Conservation (phyloP, 1,139 yeast species). For the Candida tetrigidarum region DNA sequence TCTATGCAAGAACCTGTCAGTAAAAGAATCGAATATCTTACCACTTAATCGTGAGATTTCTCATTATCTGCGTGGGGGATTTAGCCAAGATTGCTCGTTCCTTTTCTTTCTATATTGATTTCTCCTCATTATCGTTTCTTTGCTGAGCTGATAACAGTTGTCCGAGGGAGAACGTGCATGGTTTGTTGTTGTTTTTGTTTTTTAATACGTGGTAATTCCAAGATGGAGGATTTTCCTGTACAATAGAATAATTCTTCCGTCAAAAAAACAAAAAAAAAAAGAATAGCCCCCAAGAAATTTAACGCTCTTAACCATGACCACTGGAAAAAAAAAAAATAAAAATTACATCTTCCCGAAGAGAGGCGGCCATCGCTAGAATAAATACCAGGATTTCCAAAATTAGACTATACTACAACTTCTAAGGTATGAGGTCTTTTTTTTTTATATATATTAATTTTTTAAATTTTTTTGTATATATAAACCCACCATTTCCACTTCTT, state of each 20-base stretch:
- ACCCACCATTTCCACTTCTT: background rate
- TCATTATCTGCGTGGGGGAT: background rate
- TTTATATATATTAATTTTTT: no score
- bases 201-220: background rate
- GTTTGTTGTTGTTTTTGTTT: no score
- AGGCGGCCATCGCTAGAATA: constrained; percentile 5
- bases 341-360: constrained; percentile 3
- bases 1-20: background rate
- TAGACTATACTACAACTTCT: no score
- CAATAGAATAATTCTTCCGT: background rate
- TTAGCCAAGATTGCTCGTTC: background rate
- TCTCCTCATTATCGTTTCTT: no score
- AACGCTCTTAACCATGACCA: background rate
- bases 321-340: background rate
- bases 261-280: background rate
- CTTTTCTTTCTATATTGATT: no score
- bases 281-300: no score
- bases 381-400: no score
- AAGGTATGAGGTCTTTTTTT: no score
- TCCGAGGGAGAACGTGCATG: no score
- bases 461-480: background rate
- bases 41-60: background rate
- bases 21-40: background rate
- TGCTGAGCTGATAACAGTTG: no score
- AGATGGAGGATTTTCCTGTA: background rate